phyloP scores from a whole-genome alignment of 768 basidiomycete species.

The Termitomyces heimii region DNA sequence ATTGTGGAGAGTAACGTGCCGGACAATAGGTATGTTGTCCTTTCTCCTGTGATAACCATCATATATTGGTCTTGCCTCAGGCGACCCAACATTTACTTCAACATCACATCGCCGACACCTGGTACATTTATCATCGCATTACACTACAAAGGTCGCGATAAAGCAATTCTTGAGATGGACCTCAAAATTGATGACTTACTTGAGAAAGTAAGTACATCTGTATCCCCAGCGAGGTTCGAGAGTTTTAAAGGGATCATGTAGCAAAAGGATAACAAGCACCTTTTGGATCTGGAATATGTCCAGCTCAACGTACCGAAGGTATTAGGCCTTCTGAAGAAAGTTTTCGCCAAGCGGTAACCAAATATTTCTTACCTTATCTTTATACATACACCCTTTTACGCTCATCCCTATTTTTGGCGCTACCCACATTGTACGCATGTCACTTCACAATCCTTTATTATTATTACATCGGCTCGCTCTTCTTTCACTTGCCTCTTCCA shows the following conservation, averaged over 20 bases:
- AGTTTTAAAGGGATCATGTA: slow-evolving; percentile 22
- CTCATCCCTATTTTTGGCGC: slow-evolving; percentile 14
- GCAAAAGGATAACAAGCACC: slow-evolving; percentile 99
- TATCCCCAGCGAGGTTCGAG: not conserved
- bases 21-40: slow-evolving; percentile 77
- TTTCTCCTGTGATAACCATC: not conserved
- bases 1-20: slow-evolving; percentile 99
- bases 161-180: slow-evolving; percentile 99
- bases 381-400: slow-evolving; percentile 19
- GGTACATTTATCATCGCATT: slow-evolving; percentile 99
- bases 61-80: slow-evolving; percentile 31
- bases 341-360: slow-evolving; percentile 79
- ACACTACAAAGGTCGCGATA: slow-evolving; percentile 98
- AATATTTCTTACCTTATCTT: slow-evolving; percentile 20
- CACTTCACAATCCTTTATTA: slow-evolving; percentile 5
- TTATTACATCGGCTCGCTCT: slow-evolving; percentile 12
- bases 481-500: slow-evolving; percentile 13
- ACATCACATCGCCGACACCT: slow-evolving; percentile 94
- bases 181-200: slow-evolving; percentile 96
- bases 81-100: slow-evolving; percentile 98
- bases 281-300: slow-evolving; percentile 96
- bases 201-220: slow-evolving; percentile 71
- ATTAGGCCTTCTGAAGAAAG: slow-evolving; percentile 86
- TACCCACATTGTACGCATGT: slow-evolving; percentile 10
- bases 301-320: slow-evolving; percentile 97